Evolutionary conservation across 78 protist genomes (phyloP), one percentile per base, ranked within the genome.

Genomic region (Dictyostelium purpureum): DNA sequence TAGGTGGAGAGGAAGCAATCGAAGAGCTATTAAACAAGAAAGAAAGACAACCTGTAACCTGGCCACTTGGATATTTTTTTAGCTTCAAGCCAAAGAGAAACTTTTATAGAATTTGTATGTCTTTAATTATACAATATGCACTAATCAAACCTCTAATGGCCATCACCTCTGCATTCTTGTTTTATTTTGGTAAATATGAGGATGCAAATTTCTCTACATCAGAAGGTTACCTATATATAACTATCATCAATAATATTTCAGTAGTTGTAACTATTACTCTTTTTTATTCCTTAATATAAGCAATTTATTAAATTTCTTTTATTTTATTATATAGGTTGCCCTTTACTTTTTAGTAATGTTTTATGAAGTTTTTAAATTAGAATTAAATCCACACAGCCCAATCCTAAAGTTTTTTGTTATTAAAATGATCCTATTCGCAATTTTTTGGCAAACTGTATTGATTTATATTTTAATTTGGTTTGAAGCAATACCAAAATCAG

Each of bases 1-100:
- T 77, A 18, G 85, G 85, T 57, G 85, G 85, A 24, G 85, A 57
- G 40, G 85, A 77, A 9, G 85, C 85, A 40, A 35, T 77, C 1
- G 11, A 57, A 24, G 69, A 63, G 12, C 42, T 57, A 11, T 18
- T 57, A 10, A 10, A 5, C 9, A 52, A 21, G 40, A 77, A 77
- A 9, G 52, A 31, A 10, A 26, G 31, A 77, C 85, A 77, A 57
- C 31, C 45, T 6, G 12, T 77, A 35, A 35, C 71, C 6, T 52
- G 63, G 63, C 71, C 85, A 18, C 4, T 77, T 0, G 47, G 56
- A 5, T 77, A 63, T 37, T 37, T 52, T 38, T 31, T 45, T 18
- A n/a, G 18, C 33, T 77, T 52, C 24, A 19, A 42, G 40, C 85
- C 81, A 51, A 57, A 1, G 5, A 57, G 57, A 24, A 57, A 24